Evolutionary conservation across 1,284 basidiomycete genomes (phyloP).

Genomic region (Pseudozyma sp.): DNA sequence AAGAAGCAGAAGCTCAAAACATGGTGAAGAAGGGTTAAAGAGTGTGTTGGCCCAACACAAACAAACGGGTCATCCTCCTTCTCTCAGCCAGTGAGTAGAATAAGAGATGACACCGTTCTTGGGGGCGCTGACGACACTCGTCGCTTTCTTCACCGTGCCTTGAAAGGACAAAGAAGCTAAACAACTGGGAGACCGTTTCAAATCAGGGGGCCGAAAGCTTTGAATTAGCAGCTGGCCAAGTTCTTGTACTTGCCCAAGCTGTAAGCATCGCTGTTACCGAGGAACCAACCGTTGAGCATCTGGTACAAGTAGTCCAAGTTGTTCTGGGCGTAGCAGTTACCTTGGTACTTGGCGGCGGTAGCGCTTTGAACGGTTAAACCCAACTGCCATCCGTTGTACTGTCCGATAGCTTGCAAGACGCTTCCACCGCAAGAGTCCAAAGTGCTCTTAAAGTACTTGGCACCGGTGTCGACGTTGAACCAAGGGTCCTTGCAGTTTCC

Average conservation of each 20-base stretch:
- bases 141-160: too few species aligned
- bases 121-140: too few species aligned
- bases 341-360: constrained; percentile 37
- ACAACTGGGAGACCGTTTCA: neutral
- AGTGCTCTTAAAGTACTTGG: constrained; percentile 53
- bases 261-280: constrained; percentile 46
- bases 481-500: constrained; percentile 53
- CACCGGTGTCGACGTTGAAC: constrained; percentile 55
- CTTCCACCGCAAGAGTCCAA: constrained; percentile 43
- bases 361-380: constrained; percentile 48
- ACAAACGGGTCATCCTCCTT: too few species aligned
- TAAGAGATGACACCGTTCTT: too few species aligned
- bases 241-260: constrained; percentile 45
- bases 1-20: neutral
- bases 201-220: neutral
- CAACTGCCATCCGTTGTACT: constrained; percentile 59
- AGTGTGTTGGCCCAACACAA: constrained; percentile 3
- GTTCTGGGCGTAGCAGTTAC: constrained; percentile 55
- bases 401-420: constrained; percentile 47
- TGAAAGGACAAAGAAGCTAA: neutral
- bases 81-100: neutral
- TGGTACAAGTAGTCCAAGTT: constrained; percentile 61
- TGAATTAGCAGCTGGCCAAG: constrained; percentile 28
- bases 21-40: neutral
- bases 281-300: constrained; percentile 58